Evolutionary conservation across 345 rosid genomes (phyloP), one percentile per base, ranked within the genome.

Genomic region (Aegle marmelos): DNA sequence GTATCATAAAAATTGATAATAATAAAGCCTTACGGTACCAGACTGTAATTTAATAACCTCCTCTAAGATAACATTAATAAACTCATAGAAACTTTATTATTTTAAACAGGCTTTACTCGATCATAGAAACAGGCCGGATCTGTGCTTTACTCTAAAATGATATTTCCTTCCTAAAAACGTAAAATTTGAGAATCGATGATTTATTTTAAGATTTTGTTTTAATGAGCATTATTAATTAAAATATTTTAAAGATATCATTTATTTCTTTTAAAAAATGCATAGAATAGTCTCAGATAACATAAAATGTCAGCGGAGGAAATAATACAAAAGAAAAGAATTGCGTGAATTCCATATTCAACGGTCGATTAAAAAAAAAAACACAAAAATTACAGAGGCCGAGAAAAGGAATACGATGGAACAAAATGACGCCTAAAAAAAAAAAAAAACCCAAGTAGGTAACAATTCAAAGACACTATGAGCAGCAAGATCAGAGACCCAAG

Each of bases 401-500:
- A 24, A 36, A 71, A 33, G 6, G n/a, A 27, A 58, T 31, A 58
- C 36, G 72, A 63, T 7, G 27, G 25, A 57, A 48, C n/a, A 77
- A 76, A 75, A 75, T 58, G 30, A 58, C 27, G 21, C 66, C 65
- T 16, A 48, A 60, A 82, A 7, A 37, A 37, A 37, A 36, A 37
- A 80, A 80, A 22, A 64, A 17, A 7, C 3, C 10, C 73, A 48
- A 67, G 68, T 45, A 69, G 77, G 24, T 41, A 68, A 50, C 16
- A 48, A 78, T 57, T 41, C 21, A 53, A 69, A 34, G 54, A 22
- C n/a, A 45, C 19, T 9, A 7, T 5, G 48, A 5, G 4, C 31
- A 65, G 59, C n/a, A 60, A 58, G 64, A 70, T 79, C 79, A 91
- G 71, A 85, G 72, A 58, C 81, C 79, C 14, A 87, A 82, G 24